Percentiles rank a stretch among this genome's conserved stretches.
Evolutionary conservation across 2,329 filamentous ascomycete species (phyloP).

Genomic region (Xylogone sp.): DNA sequence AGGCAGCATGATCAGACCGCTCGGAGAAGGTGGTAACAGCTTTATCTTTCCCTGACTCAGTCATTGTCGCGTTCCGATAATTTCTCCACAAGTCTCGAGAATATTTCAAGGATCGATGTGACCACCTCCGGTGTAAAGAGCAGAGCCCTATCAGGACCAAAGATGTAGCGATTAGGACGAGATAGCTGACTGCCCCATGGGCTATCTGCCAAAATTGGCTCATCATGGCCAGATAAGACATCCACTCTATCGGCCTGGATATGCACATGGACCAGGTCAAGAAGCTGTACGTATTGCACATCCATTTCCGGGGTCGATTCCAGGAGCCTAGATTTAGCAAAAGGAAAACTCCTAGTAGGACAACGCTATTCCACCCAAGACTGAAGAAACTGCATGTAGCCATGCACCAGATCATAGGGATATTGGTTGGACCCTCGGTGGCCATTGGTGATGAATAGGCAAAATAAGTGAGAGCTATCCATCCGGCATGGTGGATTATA

Average conservation of each 20-base stretch:
- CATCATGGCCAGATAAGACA: neutral
- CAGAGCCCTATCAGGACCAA: neutral
- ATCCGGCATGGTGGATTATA: neutral
- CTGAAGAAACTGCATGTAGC: neutral
- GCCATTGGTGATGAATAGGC: neutral
- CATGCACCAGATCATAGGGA: neutral
- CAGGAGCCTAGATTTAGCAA: neutral
- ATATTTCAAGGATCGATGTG: neutral
- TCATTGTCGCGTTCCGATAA: neutral
- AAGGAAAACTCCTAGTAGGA: neutral
- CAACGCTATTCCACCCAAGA: neutral
- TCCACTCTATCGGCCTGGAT: neutral
- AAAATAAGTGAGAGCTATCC: neutral
- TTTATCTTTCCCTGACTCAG: neutral
- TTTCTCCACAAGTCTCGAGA: neutral
- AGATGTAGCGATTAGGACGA: neutral
- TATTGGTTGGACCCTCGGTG: neutral
- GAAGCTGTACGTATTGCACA: neutral
- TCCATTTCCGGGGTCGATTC: neutral
- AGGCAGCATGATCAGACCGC: neutral
- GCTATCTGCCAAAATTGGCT: neutral
- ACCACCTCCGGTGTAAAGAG: neutral
- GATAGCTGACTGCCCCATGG: neutral
- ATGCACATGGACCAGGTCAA: neutral
- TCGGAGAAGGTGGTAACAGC: neutral